These are phyloP conservation scores for Erucastrum elatum DNA, from an alignment of 345 rosid species.

Conservation along the genomic window DNA sequence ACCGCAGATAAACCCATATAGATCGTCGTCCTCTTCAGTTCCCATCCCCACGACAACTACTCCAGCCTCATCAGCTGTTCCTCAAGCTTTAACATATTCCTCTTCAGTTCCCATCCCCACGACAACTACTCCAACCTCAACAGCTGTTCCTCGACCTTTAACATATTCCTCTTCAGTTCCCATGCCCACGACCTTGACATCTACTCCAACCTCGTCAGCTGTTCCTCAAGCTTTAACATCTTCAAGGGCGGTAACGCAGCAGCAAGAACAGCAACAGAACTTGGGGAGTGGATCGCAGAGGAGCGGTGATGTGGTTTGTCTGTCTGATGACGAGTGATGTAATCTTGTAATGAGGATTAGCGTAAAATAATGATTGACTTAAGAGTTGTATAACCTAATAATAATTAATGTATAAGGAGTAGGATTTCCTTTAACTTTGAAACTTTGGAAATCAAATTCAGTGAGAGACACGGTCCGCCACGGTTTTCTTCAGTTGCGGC, in stretches of 20 bases:
- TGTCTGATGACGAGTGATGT: constrained; percentile 39
- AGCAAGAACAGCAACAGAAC: constrained; percentile 20
- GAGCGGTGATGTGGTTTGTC: constrained; percentile 25
- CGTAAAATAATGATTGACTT: not conserved
- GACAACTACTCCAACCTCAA: not conserved
- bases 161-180: constrained; percentile 4
- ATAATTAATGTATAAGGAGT: not conserved
- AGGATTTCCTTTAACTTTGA: not conserved
- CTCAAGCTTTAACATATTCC: constrained; percentile 12
- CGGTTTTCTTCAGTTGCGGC: constrained; percentile 7
- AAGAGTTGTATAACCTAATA: not conserved
- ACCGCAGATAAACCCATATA: constrained; percentile 22
- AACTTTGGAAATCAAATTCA: not conserved
- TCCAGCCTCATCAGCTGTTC: not conserved
- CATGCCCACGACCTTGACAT: not conserved
- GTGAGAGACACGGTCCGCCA: not conserved
- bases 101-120: not conserved
- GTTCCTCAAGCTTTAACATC: constrained; percentile 17
- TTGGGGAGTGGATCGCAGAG: constrained; percentile 22
- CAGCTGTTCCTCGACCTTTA: constrained; percentile 3
- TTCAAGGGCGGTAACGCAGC: not conserved
- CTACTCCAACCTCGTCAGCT: not conserved
- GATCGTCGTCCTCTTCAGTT: constrained; percentile 18
- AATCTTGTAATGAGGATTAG: not conserved
- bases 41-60: constrained; percentile 3